Evolutionary conservation across 2,329 filamentous ascomycete genomes (phyloP), one percentile per base, ranked within the genome.

Genomic region (Bretziella fagacearum): DNA sequence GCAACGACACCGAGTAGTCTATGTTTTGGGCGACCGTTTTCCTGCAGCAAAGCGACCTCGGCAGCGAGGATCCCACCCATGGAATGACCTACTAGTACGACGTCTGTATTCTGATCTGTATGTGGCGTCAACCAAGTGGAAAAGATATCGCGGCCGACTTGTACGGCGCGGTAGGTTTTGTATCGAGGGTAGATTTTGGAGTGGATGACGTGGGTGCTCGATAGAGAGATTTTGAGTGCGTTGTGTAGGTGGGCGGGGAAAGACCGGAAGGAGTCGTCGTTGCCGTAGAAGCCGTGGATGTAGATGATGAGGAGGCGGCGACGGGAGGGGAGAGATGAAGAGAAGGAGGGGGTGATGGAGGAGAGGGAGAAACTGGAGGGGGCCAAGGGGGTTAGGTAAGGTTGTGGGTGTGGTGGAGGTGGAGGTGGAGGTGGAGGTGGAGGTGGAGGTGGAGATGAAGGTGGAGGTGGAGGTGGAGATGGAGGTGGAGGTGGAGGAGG

Each of bases 261-360:
- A 37, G 81, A 84, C 52, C 79, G 74, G 58, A 95, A 95, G 49
- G 83, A 93, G 26, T 81, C 81, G 60, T 91, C 83, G 51, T 84
- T 81, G 44, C 87, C 86, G 70, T 91, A 81, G 63, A 93, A 94
- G 51, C 87, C 86, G 64, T 94, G 87, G 48, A 94, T 77, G 59
- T 86, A 94, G 46, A 94, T 67, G 18, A 93, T 59, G 1, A 95
- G 69, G 20, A 95, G 67, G 22, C 68, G 74, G 52, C 74, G 68
- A 37, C 67, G 65, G 51, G 13, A 18, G 35, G 7, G 55, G 13
- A 49, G 50, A 17, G 40, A 10, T n/a, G n/a, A n/a, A n/a, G n/a
- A n/a, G n/a, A n/a, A n/a, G n/a, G n/a, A n/a, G n/a, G 53, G 53
- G 25, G 23, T 22, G 35, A 15, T 6, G 4, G 25, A n/a, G 23